Base-by-base conservation (phyloP, 495 filamentous ascomycete genomes). In the Penicillium argentinense region DNA sequence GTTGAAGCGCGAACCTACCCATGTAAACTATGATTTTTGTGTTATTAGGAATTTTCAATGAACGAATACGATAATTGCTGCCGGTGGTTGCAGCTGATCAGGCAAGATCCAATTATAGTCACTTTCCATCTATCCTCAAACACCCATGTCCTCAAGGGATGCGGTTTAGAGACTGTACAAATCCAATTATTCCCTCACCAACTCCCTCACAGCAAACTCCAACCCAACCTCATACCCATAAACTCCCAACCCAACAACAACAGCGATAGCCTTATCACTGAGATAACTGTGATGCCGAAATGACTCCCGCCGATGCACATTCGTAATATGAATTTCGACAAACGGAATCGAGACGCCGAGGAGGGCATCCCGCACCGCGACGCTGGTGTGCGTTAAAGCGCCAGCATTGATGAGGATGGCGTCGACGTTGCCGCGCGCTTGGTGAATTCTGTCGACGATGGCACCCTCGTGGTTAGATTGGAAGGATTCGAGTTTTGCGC, bases 331-430 rank as follows among this genome's bases (percentile, higher is more conserved):
- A 2, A 83, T 40, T 65, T 86, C 82, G 18, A 86, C 64, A 52
- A 86, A 85, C 11, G 81, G 80, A 13, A 83, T 76, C n/a, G 62
- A 63, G 0, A 83, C 78, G 6, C 72, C 82, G 5, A 77, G 46
- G 14, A 85, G 57, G 1, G 82, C 80, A 60, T 86, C 82, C 9
- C 81, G 64, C 9, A 85, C 56, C 1, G 76, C 78, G 6, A 86
- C 71, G 47, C 67, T 75, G 1, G 77, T 82, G 59, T 85, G 82
- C 1, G 81, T 84, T 42, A 78, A 74, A 2, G 70, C 81, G 1
- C 73, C 82, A 0, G 80, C 72, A 56, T 84, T 84, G 60, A 84
- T 78, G 47, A 85, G 66, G 48, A 84, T 75, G 27, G 60, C 72
- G 29, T 50, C 47, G 7, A 39, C 28, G 16, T 42, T 13, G 9